Percentiles rank a stretch among this genome's conserved stretches.
These are phyloP conservation scores for Populus tremula DNA, from an alignment of 345 rosid genomes.

Conservation along the genomic window DNA sequence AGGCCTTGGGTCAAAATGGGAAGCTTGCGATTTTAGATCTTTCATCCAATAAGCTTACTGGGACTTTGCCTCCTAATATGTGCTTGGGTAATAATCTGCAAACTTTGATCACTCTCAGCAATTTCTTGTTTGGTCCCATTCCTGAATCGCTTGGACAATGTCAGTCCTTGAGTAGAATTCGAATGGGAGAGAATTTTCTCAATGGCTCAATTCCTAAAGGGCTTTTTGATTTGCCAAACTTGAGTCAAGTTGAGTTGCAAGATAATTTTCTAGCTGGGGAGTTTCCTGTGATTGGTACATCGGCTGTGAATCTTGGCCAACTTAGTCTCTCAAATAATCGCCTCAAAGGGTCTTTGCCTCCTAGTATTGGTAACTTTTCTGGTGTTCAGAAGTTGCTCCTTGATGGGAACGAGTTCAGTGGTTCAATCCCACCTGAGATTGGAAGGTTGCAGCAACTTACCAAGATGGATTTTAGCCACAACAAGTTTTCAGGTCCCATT, in stretches of 20 bases:
- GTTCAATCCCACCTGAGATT: slow-evolving; percentile 67
- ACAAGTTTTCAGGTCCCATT: slow-evolving; percentile 60
- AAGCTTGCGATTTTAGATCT: slow-evolving; percentile 58
- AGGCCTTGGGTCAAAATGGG: slow-evolving; percentile 58
- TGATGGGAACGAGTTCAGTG: slow-evolving; percentile 77
- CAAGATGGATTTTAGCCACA: slow-evolving; percentile 73
- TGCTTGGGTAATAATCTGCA: slow-evolving; percentile 64
- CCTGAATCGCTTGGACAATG: slow-evolving; percentile 74
- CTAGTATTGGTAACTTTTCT: slow-evolving; percentile 66
- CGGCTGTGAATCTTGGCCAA: slow-evolving; percentile 63
- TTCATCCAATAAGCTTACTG: slow-evolving; percentile 79
- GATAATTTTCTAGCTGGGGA: slow-evolving; percentile 63
- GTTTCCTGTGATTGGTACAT: slow-evolving; percentile 48
- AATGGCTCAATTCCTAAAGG: slow-evolving; percentile 87
- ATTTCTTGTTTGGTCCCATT: slow-evolving; percentile 75
- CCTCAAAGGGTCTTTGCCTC: slow-evolving; percentile 70
- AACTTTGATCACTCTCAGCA: slow-evolving; percentile 67
- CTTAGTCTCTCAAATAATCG: slow-evolving; percentile 73
- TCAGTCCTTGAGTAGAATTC: slow-evolving; percentile 63
- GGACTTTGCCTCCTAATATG: slow-evolving; percentile 63
- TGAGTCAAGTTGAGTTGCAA: slow-evolving; percentile 78
- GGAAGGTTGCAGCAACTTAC: slow-evolving; percentile 80
- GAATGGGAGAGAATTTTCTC: slow-evolving; percentile 82
- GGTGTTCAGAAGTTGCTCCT: slow-evolving; percentile 85
- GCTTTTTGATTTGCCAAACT: slow-evolving; percentile 61